Percentiles rank a stretch among this genome's conserved stretches.
Conservation (phyloP, 768 basidiomycete genomes). For the Tulasnella sp. region DNA sequence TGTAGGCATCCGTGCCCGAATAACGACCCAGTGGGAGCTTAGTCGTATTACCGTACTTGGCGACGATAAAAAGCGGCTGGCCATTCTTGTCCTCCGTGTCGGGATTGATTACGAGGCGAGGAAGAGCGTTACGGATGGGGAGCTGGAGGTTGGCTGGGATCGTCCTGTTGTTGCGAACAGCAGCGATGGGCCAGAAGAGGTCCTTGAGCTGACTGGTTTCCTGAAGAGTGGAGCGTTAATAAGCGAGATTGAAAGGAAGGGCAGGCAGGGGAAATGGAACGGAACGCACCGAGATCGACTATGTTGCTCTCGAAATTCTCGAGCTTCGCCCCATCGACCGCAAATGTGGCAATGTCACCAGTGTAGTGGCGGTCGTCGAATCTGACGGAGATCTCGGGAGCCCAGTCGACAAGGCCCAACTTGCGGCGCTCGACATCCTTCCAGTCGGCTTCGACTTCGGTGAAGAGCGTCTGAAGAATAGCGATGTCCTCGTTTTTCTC, state of each 20-base stretch:
- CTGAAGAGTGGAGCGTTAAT: constrained; percentile 10
- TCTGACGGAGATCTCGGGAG: constrained; percentile 11
- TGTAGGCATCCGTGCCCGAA: constrained; percentile 7
- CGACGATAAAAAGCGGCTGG: constrained; percentile 12
- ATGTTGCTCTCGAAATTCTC: constrained; percentile 14
- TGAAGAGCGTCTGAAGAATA: constrained; percentile 13
- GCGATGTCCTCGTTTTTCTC: constrained; percentile 13
- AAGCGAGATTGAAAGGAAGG: background rate
- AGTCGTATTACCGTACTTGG: constrained; percentile 13
- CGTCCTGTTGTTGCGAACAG: background rate
- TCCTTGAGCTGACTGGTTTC: background rate
- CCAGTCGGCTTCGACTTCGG: constrained; percentile 7
- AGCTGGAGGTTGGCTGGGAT: too few species aligned
- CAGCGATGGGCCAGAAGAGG: background rate
- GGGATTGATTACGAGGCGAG: too few species aligned
- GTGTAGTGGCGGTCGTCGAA: constrained; percentile 9
- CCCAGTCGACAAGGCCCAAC: constrained; percentile 14
- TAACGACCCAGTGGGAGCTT: constrained; percentile 15
- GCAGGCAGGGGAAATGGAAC: constrained; percentile 3
- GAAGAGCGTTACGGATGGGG: background rate
- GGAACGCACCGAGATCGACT: constrained; percentile 15
- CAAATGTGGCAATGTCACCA: constrained; percentile 9
- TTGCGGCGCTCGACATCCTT: constrained; percentile 12
- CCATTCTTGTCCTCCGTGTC: constrained; percentile 13
- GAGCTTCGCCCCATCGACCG: constrained; percentile 12